A percentile compares a stretch with the other conserved stretches of the same genome.
These are phyloP conservation scores for Hippophae tibetana DNA, from an alignment of 306 rosid genomes.

Conservation along the genomic window DNA sequence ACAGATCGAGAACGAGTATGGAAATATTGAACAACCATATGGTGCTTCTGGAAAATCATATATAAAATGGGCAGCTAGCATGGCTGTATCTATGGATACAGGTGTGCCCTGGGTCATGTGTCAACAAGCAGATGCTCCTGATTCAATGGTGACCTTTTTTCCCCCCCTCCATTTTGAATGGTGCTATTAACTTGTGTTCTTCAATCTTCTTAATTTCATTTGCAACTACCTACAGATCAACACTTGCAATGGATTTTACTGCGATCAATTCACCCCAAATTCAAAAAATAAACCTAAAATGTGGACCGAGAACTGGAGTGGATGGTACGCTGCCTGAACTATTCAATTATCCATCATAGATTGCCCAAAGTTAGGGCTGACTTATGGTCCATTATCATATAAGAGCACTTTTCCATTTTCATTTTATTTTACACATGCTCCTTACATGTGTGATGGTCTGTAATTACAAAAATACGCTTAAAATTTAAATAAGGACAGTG, in stretches of 20 bases:
- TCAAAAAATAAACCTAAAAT: slow-evolving; percentile 69
- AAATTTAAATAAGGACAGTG: too few relatives aligned
- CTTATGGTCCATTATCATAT: too few relatives aligned
- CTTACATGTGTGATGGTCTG: too few relatives aligned
- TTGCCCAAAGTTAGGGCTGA: too few relatives aligned
- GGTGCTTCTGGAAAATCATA: slow-evolving; percentile 70
- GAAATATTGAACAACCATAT: slow-evolving; percentile 36
- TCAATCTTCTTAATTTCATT: slow-evolving; percentile 5
- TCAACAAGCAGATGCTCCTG: slow-evolving; percentile 82
- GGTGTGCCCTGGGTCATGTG: slow-evolving; percentile 99
- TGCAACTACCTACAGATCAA: slow-evolving; percentile 47
- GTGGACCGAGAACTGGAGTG: slow-evolving; percentile 90
- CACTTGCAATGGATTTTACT: slow-evolving; percentile 85
- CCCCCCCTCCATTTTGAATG: neutral
- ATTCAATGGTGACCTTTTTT: slow-evolving; percentile 57
- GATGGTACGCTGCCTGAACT: slow-evolving; percentile 44
- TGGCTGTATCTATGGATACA: slow-evolving; percentile 79
- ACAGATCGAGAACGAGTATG: slow-evolving; percentile 94
- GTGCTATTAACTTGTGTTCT: neutral
- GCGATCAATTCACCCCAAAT: slow-evolving; percentile 83
- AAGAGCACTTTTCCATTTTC: too few relatives aligned
- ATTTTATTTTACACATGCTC: too few relatives aligned
- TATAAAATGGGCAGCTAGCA: slow-evolving; percentile 75
- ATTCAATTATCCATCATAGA: too few relatives aligned
- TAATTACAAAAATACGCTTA: too few relatives aligned